Conservation (phyloP, 768 basidiomycete species). For the Lactarius psammicola region DNA sequence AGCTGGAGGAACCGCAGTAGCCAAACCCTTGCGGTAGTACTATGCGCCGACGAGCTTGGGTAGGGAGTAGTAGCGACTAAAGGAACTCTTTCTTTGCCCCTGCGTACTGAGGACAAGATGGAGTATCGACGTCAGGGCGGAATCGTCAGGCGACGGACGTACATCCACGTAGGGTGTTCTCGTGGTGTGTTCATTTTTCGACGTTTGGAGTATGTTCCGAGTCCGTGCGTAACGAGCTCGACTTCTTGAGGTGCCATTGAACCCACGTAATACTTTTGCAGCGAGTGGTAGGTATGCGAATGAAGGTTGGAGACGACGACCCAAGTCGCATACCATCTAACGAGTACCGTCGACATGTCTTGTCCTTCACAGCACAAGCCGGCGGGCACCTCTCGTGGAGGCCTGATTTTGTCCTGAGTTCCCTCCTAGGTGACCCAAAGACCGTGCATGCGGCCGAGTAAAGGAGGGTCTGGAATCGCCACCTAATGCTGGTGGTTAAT, state of each 20-base stretch:
- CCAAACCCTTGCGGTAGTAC: not conserved
- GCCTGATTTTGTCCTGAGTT: not conserved
- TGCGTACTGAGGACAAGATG: not conserved
- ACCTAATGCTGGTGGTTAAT: not conserved
- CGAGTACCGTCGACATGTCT: not conserved
- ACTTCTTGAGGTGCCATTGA: not conserved
- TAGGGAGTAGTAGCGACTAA: not conserved
- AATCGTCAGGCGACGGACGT: too few species aligned
- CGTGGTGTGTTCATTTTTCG: not conserved
- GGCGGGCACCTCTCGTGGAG: not conserved
- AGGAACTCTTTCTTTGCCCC: not conserved
- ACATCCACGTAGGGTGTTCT: not conserved
- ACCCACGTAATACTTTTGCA: not conserved
- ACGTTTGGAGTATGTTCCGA: not conserved
- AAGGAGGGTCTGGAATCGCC: not conserved
- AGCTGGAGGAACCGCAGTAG: not conserved
- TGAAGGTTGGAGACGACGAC: not conserved
- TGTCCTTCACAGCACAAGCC: not conserved
- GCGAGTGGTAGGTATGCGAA: not conserved
- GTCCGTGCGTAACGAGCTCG: not conserved
- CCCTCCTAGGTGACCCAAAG: not conserved
- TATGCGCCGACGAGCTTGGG: not conserved
- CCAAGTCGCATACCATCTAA: not conserved
- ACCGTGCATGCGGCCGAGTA: not conserved
- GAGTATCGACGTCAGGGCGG: too few species aligned